Conservation (phyloP, 2,329 filamentous ascomycete species). For the Tolypocladium ophioglossoides region DNA sequence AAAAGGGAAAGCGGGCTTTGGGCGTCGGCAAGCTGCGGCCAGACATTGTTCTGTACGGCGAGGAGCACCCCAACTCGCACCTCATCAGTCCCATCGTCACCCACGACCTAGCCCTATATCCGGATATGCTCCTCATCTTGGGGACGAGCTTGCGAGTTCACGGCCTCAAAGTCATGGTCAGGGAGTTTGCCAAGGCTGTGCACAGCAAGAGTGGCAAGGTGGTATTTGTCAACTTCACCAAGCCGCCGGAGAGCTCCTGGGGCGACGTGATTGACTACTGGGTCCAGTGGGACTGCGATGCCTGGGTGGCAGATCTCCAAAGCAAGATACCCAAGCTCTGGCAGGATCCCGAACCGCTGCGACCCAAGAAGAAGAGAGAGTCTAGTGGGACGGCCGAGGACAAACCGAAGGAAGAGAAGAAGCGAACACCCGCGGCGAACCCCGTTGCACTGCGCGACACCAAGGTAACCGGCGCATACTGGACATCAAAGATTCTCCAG, state of each 20-base stretch:
- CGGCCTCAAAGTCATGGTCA: conserved; percentile 59
- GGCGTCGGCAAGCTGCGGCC: conserved; percentile 59
- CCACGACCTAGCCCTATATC: conserved; percentile 53
- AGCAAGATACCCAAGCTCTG: conserved; percentile 48
- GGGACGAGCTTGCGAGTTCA: conserved; percentile 64
- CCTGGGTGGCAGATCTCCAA: conserved; percentile 57
- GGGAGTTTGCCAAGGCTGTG: conserved; percentile 61
- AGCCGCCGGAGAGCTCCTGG: conserved; percentile 62
- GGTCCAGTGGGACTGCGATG: conserved; percentile 66
- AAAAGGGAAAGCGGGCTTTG: conserved; percentile 55
- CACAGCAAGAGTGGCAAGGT: conserved; percentile 59
- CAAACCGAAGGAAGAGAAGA: conserved; percentile 14
- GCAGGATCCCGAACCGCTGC: conserved; percentile 38
- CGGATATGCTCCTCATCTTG: conserved; percentile 58
- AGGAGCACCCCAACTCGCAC: conserved; percentile 60
- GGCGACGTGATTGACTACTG: conserved; percentile 64
- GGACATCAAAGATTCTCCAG: conserved; percentile 29
- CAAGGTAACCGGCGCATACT: conserved; percentile 33
- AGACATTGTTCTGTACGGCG: conserved; percentile 65
- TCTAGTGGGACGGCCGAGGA: conserved; percentile 12
- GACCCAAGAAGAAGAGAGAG: conserved; percentile 26
- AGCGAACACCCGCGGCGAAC: conserved; percentile 23
- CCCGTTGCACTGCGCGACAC: conserved; percentile 35
- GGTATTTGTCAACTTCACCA: conserved; percentile 63
- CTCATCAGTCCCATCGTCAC: conserved; percentile 58